These are phyloP conservation scores for Trametes gibbosa DNA, from an alignment of 768 basidiomycete species.

Conservation along the genomic window DNA sequence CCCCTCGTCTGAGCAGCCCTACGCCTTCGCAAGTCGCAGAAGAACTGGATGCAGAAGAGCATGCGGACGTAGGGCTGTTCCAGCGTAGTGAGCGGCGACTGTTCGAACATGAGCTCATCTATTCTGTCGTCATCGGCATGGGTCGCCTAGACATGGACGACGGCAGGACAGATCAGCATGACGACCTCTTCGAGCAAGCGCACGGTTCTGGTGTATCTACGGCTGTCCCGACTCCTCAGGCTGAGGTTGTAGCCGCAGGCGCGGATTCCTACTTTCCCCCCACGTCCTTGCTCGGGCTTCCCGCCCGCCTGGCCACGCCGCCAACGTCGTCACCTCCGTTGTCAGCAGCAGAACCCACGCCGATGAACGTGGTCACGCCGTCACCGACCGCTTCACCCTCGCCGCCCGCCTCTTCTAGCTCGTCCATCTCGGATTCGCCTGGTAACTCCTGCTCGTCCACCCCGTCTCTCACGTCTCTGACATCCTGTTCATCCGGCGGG, in stretches of 20 bases:
- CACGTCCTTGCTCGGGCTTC: neutral
- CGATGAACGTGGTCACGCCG: neutral
- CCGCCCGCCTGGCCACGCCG: neutral
- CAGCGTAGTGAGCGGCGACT: constrained; percentile 53
- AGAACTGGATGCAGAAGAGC: constrained; percentile 32
- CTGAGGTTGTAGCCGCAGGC: neutral
- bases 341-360: neutral
- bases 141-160: constrained; percentile 56
- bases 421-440: constrained; percentile 11
- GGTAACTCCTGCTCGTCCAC: constrained; percentile 15
- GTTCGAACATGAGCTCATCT: constrained; percentile 78
- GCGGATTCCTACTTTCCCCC: constrained; percentile 17
- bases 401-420: constrained; percentile 8
- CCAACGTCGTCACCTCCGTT: neutral
- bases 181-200: neutral
- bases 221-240: constrained; percentile 19
- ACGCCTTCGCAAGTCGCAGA: constrained; percentile 12
- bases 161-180: neutral
- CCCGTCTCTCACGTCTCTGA: constrained; percentile 20
- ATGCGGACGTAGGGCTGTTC: constrained; percentile 44
- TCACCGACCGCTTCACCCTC: constrained; percentile 10
- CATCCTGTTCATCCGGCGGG: constrained; percentile 18
- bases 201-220: constrained; percentile 14
- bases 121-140: constrained; percentile 89
- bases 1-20: constrained; percentile 1